These are phyloP conservation scores for Parietichytrium sp. DNA, from an alignment of 108 stramenopile species.

Conservation along the genomic window DNA sequence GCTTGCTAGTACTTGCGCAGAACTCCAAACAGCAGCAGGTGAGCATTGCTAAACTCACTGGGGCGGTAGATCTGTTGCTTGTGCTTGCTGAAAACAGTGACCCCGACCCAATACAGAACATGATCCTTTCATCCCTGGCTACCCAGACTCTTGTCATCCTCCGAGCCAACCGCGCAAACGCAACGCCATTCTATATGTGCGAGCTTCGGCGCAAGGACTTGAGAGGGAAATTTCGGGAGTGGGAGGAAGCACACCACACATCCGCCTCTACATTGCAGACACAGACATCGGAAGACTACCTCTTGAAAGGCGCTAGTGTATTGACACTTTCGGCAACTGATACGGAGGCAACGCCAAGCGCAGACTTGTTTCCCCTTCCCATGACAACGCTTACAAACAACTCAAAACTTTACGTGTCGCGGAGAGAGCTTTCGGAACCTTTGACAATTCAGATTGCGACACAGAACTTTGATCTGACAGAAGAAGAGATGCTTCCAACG, in stretches of 20 bases:
- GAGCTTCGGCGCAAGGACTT: neutral
- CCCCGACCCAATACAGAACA: no score
- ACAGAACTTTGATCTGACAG: neutral
- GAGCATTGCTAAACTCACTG: neutral
- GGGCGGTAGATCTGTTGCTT: neutral
- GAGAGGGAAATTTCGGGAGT: neutral
- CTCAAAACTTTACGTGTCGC: neutral
- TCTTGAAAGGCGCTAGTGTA: neutral
- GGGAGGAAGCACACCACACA: neutral
- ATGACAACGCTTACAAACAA: neutral
- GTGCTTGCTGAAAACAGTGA: neutral
- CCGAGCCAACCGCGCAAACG: neutral
- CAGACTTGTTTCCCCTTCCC: neutral
- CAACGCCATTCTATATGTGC: conserved; percentile 9
- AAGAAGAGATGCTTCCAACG: conserved; percentile 6
- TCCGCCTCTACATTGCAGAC: neutral
- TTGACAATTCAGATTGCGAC: neutral
- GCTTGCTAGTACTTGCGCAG: neutral
- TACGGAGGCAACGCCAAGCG: neutral
- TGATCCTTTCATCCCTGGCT: neutral
- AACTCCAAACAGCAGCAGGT: neutral
- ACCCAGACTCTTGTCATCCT: conserved; percentile 1
- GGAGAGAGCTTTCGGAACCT: neutral
- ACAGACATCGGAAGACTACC: neutral
- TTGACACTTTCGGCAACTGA: no score